These are phyloP conservation scores for Cerrena zonata DNA, from an alignment of 1,284 basidiomycete species.

Conservation along the genomic window DNA sequence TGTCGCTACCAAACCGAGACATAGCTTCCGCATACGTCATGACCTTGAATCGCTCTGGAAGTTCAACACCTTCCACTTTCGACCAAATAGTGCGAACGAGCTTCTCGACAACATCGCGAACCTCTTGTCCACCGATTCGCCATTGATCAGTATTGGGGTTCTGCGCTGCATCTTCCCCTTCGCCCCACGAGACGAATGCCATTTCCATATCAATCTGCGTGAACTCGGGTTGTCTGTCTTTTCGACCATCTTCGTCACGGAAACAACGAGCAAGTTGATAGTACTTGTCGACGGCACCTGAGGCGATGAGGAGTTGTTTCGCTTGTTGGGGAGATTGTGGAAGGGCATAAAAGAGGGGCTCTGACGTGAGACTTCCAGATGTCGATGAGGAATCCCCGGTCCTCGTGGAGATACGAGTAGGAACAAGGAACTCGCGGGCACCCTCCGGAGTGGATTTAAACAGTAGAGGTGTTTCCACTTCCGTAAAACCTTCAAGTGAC, in stretches of 20 bases:
- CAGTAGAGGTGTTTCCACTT: slow-evolving; percentile 91
- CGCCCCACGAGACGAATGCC: slow-evolving; percentile 84
- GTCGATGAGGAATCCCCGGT: slow-evolving; percentile 13
- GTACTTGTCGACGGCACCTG: slow-evolving; percentile 85
- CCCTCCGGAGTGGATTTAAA: slow-evolving; percentile 91
- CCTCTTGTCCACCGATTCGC: slow-evolving; percentile 80
- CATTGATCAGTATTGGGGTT: slow-evolving; percentile 38
- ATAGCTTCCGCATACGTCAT: slow-evolving; percentile 86
- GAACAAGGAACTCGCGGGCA: slow-evolving; percentile 90
- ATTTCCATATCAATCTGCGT: slow-evolving; percentile 96
- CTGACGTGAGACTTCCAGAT: slow-evolving; percentile 6
- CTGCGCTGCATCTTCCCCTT: slow-evolving; percentile 13
- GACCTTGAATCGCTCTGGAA: slow-evolving; percentile 62
- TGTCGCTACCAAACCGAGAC: slow-evolving; percentile 91
- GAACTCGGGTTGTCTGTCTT: slow-evolving; percentile 93
- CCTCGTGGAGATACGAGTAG: slow-evolving; percentile 49
- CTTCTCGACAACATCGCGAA: slow-evolving; percentile 70
- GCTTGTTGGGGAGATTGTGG: slow-evolving; percentile 95
- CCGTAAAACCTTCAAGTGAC: slow-evolving; percentile 62
- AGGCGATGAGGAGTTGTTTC: slow-evolving; percentile 88
- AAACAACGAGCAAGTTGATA: slow-evolving; percentile 93
- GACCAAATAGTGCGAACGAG: slow-evolving; percentile 74
- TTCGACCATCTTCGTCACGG: slow-evolving; percentile 89
- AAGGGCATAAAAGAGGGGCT: slow-evolving; percentile 80
- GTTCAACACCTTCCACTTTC: slow-evolving; percentile 48